Base-by-base conservation (phyloP, 1,284 basidiomycete genomes). In the Sparassis latifolia region DNA sequence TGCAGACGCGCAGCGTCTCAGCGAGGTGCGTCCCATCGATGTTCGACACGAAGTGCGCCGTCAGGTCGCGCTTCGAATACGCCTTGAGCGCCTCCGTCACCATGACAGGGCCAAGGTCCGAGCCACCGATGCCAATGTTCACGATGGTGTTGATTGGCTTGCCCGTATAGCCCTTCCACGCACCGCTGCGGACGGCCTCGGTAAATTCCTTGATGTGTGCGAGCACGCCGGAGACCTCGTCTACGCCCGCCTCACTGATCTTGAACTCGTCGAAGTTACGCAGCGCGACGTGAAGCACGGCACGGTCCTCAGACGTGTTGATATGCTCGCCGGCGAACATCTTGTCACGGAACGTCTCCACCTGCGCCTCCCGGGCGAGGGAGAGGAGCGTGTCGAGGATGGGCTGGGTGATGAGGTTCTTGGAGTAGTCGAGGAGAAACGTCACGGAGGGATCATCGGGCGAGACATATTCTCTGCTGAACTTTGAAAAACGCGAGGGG, bases 121-220 rank as follows among this genome's bases (percentile, higher is more conserved):
- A 97, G 49, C 96, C 96, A 55, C 96, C 97, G 65, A 99, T 99
- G 59, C 96, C 96, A 62, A 99, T 97, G 77, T 98, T 99, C 67
- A 99, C 94, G 70, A 99, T 86, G 49, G 92, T 86, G 65, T 87
- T 83, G 78, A 99, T 98, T 20, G 81, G 65, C 76, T 98, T 97
- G 53, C 96, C 96, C 1, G 94, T 97, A 77, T 97, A 98, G 33
- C 97, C 97, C 72, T 90, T 97, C 92, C 93, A 96, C 44, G 74
- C 76, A 32, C 95, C 95, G 55, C 78, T 87, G 55, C 96, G 82
- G 45, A 99, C 82, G 38, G 83, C 74, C 41, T 97, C 86, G 48
- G 87, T 82, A 75, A 99, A 99, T 66, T 82, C 74, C 69, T 90
- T 89, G 67, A 99, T 98, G 73, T 98, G 97, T 37, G 83, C 77